Evolutionary conservation across 75 land plant genomes (phyloP).

Genomic region (Cryptomeria japonica): DNA sequence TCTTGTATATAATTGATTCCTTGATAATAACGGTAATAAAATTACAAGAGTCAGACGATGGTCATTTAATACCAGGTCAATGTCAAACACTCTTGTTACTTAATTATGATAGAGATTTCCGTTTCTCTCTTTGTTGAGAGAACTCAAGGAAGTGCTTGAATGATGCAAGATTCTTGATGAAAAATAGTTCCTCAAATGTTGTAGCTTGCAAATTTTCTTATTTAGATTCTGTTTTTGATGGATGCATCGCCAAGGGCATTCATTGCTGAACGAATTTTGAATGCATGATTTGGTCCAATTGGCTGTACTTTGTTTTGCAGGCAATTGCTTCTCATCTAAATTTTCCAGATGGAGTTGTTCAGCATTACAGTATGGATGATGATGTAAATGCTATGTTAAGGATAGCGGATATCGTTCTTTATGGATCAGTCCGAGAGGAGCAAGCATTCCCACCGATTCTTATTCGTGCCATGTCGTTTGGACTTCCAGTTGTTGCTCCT

Average conservation of each 20-base stretch:
- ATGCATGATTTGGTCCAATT: background rate
- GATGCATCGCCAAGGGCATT: background rate
- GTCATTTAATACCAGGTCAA: background rate
- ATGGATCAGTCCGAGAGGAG: constrained; percentile 72
- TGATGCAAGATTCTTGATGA: background rate
- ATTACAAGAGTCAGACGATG: background rate
- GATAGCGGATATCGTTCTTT: constrained; percentile 79
- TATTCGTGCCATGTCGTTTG: constrained; percentile 82
- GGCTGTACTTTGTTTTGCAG: constrained; percentile 36
- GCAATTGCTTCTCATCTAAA: constrained; percentile 67
- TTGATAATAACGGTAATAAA: background rate
- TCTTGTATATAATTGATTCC: background rate
- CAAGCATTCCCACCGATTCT: constrained; percentile 81
- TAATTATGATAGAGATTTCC: background rate
- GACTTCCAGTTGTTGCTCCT: constrained; percentile 71
- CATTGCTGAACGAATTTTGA: background rate
- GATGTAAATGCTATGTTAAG: constrained; percentile 67
- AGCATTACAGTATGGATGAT: constrained; percentile 55
- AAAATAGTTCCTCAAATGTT: background rate
- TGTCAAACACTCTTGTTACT: background rate
- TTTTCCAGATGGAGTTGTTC: constrained; percentile 55
- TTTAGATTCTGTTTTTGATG: background rate
- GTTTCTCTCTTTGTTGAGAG: background rate
- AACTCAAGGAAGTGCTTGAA: background rate
- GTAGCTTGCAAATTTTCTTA: background rate